Base-by-base conservation (phyloP, 2,329 filamentous ascomycete species). In the Apiospora sp. region DNA sequence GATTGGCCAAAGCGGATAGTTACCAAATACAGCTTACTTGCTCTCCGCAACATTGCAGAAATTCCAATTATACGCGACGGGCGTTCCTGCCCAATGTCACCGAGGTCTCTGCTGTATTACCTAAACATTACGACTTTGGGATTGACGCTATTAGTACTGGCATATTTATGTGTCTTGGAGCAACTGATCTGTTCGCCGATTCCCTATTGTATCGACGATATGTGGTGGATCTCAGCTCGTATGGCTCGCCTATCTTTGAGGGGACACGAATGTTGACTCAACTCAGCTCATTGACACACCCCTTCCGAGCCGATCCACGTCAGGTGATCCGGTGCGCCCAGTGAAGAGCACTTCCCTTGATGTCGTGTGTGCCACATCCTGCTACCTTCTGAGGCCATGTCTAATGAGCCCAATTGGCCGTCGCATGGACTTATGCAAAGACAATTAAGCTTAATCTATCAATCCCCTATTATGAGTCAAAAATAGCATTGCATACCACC, bases 391-490 rank as follows among this genome's bases (percentile, higher is more conserved):
- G 0, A 30, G 0, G 1, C 34, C 30, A n/a, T 19, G 16, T 46
- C 46, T 19, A 12, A 5, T 12, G 14, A 13, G 30, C n/a, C 22
- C 64, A 69, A 68, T 58, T 68, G 58, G 58, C 70, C 67, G 44
- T 54, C 37, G 30, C 24, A 41, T 41, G 34, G 16, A 30, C n/a
- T 8, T 27, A 54, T 71, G 68, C 10, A 27, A 44, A 41, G 27
- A 68, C 70, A 80, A 81, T 81, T 79, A 82, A 82, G 79, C 80
- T 82, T 80, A 84, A 82, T 83, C 73, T 81, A 81, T 70, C 34
- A 72, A 68, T 71, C 76, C 76, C 74, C 75, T 73, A 71, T 71
- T 71, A 48, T 69, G 75, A 70, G 74, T 79, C 78, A 77, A 82
- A 82, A 82, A 81, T 81, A 82, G 80, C 70, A 82, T 75, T 78